Evolutionary conservation across 2,329 filamentous ascomycete genomes (phyloP).

Genomic region (Zopfia rhizophila): DNA sequence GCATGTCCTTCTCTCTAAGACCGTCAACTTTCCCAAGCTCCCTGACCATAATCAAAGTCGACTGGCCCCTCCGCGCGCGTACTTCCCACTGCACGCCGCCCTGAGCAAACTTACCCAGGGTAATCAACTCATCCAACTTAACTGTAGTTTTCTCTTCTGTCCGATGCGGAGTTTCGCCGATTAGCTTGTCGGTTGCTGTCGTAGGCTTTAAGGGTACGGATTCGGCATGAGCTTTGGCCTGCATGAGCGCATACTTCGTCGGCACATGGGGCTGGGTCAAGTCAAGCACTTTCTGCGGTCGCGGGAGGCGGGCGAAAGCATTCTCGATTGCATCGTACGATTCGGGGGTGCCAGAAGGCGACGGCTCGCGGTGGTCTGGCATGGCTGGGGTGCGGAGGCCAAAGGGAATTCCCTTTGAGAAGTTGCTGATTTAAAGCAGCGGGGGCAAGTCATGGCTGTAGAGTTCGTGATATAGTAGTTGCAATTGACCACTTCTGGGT

Average conservation of each 20-base stretch:
- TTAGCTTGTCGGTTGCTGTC: neutral
- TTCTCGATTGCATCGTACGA: neutral
- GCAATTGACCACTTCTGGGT: too few species aligned
- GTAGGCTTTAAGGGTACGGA: neutral
- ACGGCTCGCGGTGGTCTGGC: neutral
- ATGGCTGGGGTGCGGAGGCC: neutral
- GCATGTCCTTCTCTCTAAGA: slow-evolving; percentile 2
- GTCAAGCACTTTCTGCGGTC: slow-evolving; percentile 11
- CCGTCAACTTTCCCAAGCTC: slow-evolving; percentile 1
- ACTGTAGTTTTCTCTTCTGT: neutral
- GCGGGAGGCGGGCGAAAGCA: slow-evolving; percentile 6
- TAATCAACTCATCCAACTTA: slow-evolving; percentile 1
- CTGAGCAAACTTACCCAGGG: slow-evolving; percentile 13
- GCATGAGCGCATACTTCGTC: slow-evolving; percentile 1
- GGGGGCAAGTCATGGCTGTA: neutral
- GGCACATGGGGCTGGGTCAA: slow-evolving; percentile 4
- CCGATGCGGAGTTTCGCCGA: neutral
- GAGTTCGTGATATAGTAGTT: neutral
- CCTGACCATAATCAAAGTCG: slow-evolving; percentile 16
- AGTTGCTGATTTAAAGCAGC: too few species aligned
- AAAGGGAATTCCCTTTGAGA: too few species aligned
- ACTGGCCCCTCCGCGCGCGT: slow-evolving; percentile 6
- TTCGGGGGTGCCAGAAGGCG: neutral
- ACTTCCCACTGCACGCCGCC: slow-evolving; percentile 15
- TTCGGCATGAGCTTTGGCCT: neutral